Evolutionary conservation across 495 filamentous ascomycete species (phyloP), one percentile per base, ranked within the genome.

Genomic region (Patellaria atrata): DNA sequence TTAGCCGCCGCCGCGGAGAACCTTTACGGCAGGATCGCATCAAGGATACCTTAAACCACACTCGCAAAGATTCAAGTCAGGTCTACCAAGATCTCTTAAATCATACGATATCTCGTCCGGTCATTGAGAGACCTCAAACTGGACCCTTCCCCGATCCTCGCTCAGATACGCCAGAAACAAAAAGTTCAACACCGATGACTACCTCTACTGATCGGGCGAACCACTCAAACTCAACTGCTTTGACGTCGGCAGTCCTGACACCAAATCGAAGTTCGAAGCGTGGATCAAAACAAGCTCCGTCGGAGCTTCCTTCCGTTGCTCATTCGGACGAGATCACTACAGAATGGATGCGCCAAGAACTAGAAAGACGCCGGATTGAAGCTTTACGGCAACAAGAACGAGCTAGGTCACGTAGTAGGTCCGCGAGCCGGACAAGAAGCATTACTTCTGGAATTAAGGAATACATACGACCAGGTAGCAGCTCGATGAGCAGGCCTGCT

Each of bases 191-290:
- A 8, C 53, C 55, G n/a, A 34, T 42, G 6, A 55, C 57, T 2
- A 40, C 43, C 21, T 45, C 46, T 2, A 58, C 51, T 4, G 57
- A 58, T 12, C 22, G 22, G 23, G 37, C 38, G 13, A 30, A 21
- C 18, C 29, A 39, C 41, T 43, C 40, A 35, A 31, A 33, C 5
- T 60, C 57, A 1, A 60, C 57, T 2, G 55, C 49, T 16, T 45
- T 46, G n/a, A 60, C 57, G 9, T 54, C 55, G 4, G 54, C 44
- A 6, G 49, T 42, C 13, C 26, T 48, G 8, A 55, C 56, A 14
- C 54, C 56, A 5, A 33, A 42, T n/a, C 34, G 30, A 5, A 48
- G 45, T 30, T 60, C 57, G n/a, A 55, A 55, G 36, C 39, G 55
- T 11, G 39, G 30, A 4, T 60, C 57, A 13, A 41, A 31, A 13